Evolutionary conservation across 2,329 filamentous ascomycete species (phyloP).

Genomic region (Colletotrichum euphorbiae): DNA sequence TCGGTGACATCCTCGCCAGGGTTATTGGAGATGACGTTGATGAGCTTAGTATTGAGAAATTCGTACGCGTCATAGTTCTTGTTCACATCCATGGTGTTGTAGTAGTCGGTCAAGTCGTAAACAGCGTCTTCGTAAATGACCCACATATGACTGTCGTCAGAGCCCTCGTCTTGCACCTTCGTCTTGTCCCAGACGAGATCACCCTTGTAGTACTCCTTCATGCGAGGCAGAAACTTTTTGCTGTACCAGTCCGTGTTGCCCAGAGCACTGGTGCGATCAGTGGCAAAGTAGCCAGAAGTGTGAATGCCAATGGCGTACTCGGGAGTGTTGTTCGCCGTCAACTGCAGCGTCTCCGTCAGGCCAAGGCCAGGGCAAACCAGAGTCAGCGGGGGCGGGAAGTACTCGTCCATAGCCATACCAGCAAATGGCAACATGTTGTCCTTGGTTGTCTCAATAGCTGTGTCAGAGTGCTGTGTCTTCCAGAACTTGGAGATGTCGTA

Average conservation of each 20-base stretch:
- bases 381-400: conserved; percentile 84
- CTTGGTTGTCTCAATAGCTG: conserved; percentile 67
- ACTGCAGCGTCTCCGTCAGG: conserved; percentile 63
- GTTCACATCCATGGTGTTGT: conserved; percentile 74
- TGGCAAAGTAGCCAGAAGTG: conserved; percentile 72
- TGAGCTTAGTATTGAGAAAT: conserved; percentile 79
- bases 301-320: conserved; percentile 71
- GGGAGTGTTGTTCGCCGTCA: conserved; percentile 75
- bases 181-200: conserved; percentile 78
- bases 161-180: conserved; percentile 73
- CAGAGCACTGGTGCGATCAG: conserved; percentile 68
- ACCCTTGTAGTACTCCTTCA: conserved; percentile 89
- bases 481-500: conserved; percentile 95
- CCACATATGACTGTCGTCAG: conserved; percentile 78
- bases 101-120: conserved; percentile 94
- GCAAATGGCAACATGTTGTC: conserved; percentile 81
- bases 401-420: conserved; percentile 83
- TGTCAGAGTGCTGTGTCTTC: conserved; percentile 86
- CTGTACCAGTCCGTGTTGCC: conserved; percentile 80
- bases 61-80: conserved; percentile 68
- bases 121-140: conserved; percentile 80
- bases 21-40: conserved; percentile 77
- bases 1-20: conserved; percentile 83
- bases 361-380: conserved; percentile 81
- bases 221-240: conserved; percentile 77